These are phyloP conservation scores for Cryptococcus amylolentus DNA, from an alignment of 1,284 basidiomycete genomes.

Conservation along the genomic window DNA sequence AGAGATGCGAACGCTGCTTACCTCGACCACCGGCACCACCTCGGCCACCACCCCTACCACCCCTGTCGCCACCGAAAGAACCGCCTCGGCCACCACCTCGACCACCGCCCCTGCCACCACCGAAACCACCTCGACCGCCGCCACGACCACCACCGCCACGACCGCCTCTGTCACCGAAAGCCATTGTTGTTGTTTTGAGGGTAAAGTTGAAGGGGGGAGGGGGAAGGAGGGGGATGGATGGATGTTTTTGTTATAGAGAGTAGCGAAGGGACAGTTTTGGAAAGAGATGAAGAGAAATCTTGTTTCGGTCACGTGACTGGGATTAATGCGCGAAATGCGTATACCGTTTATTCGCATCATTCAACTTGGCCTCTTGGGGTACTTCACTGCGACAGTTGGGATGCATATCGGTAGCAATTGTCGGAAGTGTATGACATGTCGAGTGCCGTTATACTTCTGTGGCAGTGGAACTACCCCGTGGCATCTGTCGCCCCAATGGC, in stretches of 20 bases:
- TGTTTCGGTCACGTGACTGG: slow-evolving; percentile 8
- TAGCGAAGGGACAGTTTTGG: not conserved
- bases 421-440: not conserved
- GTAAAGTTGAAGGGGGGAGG: not conserved
- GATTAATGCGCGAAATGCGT: not conserved
- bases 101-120: slow-evolving; percentile 36
- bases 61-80: slow-evolving; percentile 33
- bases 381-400: no score
- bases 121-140: slow-evolving; percentile 42
- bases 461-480: not conserved
- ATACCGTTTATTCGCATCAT: no score
- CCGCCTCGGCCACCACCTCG: slow-evolving; percentile 41
- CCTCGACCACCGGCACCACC: slow-evolving; percentile 26
- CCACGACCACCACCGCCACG: slow-evolving; percentile 48
- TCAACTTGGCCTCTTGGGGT: no score
- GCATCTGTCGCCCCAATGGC: not conserved
- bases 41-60: slow-evolving; percentile 30
- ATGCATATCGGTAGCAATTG: no score
- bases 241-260: not conserved
- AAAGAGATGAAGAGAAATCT: not conserved
- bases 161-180: slow-evolving; percentile 53
- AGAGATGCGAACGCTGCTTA: slow-evolving; percentile 8
- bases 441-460: not conserved
- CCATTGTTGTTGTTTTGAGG: slow-evolving; percentile 34
- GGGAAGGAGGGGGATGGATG: not conserved